Conservation (phyloP, 108 stramenopile species). For the Skeletonema potamos region DNA sequence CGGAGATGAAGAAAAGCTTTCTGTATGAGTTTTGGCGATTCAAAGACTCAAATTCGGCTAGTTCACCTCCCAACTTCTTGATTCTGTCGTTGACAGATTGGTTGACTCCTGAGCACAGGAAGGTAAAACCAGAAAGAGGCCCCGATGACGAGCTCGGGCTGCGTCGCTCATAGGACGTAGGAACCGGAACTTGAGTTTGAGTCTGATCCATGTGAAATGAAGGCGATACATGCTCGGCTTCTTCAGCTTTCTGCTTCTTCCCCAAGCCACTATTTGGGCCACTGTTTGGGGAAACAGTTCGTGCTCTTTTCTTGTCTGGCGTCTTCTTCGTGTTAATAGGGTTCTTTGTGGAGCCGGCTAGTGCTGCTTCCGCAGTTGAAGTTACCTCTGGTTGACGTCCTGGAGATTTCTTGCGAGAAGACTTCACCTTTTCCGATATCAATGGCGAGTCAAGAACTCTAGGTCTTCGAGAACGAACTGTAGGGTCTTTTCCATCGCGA, state of each 20-base stretch:
- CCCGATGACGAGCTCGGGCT: constrained; percentile 2
- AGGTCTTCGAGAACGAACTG: constrained; percentile 6
- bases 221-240: constrained; percentile 6
- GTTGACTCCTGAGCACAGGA: not conserved
- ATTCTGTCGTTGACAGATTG: constrained; percentile 13
- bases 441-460: not conserved
- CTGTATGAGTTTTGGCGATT: not conserved
- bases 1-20: constrained; percentile 21
- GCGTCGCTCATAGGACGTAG: constrained; percentile 5
- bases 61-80: constrained; percentile 19
- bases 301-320: not conserved
- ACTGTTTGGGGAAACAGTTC: constrained; percentile 3
- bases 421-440: not conserved
- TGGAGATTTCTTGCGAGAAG: not conserved
- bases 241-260: not conserved
- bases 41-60: not conserved
- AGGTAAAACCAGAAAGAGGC: constrained; percentile 14
- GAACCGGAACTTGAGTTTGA: constrained; percentile 5
- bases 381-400: not conserved
- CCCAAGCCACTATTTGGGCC: not conserved
- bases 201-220: constrained; percentile 32
- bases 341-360: not conserved
- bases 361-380: not conserved
- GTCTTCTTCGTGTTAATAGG: not conserved
- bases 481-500: constrained; percentile 19